A percentile compares a stretch with the other conserved stretches of the same genome.
These are phyloP conservation scores for Globisporangium sylvaticum DNA, from an alignment of 352 stramenopile species.

Conservation along the genomic window DNA sequence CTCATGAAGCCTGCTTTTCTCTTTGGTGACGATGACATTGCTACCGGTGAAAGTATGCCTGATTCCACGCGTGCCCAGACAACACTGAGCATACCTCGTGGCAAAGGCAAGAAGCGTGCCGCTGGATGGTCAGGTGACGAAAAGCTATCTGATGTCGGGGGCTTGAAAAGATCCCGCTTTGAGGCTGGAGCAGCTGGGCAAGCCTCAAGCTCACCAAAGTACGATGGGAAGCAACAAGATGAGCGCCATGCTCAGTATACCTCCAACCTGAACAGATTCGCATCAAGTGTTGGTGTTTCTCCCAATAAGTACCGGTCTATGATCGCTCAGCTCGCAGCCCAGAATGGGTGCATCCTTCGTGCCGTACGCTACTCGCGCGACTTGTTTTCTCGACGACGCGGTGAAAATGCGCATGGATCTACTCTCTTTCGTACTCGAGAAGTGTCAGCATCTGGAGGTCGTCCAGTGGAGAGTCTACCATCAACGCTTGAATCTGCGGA, in stretches of 20 bases:
- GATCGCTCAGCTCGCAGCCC: conserved; percentile 32
- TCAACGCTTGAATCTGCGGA: conserved; percentile 11
- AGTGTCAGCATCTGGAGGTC: background rate
- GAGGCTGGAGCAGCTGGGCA: conserved; percentile 14
- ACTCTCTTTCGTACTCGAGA: background rate
- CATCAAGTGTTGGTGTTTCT: conserved; percentile 38
- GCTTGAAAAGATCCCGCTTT: background rate
- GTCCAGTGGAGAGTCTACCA: background rate
- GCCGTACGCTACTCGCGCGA: conserved; percentile 53
- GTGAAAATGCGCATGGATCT: conserved; percentile 2
- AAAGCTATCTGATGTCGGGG: background rate
- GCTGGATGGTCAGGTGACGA: background rate
- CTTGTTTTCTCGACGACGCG: conserved; percentile 36
- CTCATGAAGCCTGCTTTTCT: conserved; percentile 43
- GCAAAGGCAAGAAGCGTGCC: conserved; percentile 22
- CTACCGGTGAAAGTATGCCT: background rate
- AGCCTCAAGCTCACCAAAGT: background rate
- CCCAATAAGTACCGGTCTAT: conserved; percentile 39
- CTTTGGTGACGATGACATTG: conserved; percentile 21
- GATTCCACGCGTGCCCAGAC: background rate
- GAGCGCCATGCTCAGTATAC: conserved; percentile 33
- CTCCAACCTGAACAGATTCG: conserved; percentile 49
- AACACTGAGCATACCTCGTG: background rate
- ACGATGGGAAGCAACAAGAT: conserved; percentile 25
- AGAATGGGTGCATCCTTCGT: conserved; percentile 41